Evolutionary conservation across 768 basidiomycete species (phyloP), one percentile per base, ranked within the genome.

Genomic region (Xerocomus brunneocitrinus): DNA sequence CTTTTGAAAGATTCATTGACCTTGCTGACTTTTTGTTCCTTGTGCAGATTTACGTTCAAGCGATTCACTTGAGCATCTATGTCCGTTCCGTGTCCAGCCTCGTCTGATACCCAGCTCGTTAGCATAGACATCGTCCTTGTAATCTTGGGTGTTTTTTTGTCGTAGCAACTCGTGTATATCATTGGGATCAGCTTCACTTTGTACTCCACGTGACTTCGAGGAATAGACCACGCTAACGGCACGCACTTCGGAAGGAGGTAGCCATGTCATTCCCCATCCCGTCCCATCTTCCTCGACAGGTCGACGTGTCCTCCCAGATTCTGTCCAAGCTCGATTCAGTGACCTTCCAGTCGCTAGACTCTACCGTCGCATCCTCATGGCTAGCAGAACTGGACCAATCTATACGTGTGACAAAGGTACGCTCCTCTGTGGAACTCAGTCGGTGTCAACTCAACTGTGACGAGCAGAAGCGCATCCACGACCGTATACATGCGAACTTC

Each of bases 21-120:
- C 16, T 38, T 13, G 28, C 36, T 58, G 40, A 59, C 34, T 32
- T 38, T 38, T 27, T 8, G 30, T 24, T 36, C 50, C 25, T 30
- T 24, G 38, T 56, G 27, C 62, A 91, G 89, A 54, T 91, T 91
- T 67, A 91, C 89, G 16, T 91, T 91, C 83, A 91, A 89, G 68
- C 82, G 89, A 25, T 89, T 81, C 72, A 71, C 71, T 41, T 67
- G 55, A 67, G 44, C 25, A 13, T 16, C 28, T 48, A 44, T 36
- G 39, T 27, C 8, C n/a, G 34, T 28, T 45, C n/a, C 13, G 34
- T 12, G 41, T 51, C 50, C 35, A 28, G 10, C 19, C 25, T 65
- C 30, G 55, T 58, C 38, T 42, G 40, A 69, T 62, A 66, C 69
- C 66, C 53, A 24, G 56, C 48, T 49, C 58, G 47, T 52, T 69